These are phyloP conservation scores for Phytomonas francai DNA, from an alignment of 208 protist genomes.

Conservation along the genomic window DNA sequence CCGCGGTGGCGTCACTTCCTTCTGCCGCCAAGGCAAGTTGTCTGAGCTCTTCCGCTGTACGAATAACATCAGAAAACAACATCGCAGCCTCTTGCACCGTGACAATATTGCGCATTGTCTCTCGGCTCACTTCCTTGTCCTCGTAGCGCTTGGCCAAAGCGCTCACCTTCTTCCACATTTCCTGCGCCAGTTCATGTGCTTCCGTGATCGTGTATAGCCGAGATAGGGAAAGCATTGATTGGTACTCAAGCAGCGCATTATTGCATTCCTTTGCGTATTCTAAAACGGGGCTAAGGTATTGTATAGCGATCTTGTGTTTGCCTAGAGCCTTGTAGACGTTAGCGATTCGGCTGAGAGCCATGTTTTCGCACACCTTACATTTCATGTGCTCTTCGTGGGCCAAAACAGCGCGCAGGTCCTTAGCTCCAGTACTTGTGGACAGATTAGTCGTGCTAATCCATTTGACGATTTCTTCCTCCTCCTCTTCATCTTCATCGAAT, in stretches of 20 bases:
- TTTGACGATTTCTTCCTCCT: constrained; percentile 25
- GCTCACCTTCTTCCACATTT: constrained; percentile 73
- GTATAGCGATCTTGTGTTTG: constrained; percentile 61
- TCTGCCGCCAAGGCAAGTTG: constrained; percentile 47
- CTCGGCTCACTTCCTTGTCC: constrained; percentile 71
- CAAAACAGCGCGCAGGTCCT: constrained; percentile 39
- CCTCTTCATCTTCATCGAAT: constrained; percentile 8
- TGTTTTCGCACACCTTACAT: constrained; percentile 36
- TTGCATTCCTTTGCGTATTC: constrained; percentile 53
- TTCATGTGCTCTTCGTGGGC: constrained; percentile 47
- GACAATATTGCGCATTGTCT: constrained; percentile 85
- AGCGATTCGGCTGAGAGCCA: constrained; percentile 69
- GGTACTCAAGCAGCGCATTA: constrained; percentile 75
- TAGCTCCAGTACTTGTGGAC: constrained; percentile 15
- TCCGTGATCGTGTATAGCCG: constrained; percentile 58
- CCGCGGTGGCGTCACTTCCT: constrained; percentile 53
- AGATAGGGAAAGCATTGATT: constrained; percentile 63
- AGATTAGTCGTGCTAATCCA: constrained; percentile 20
- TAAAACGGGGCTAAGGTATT: constrained; percentile 69
- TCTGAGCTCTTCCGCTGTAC: constrained; percentile 66
- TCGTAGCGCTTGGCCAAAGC: constrained; percentile 74
- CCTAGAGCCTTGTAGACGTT: constrained; percentile 67
- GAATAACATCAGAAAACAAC: constrained; percentile 58
- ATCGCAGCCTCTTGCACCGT: constrained; percentile 49
- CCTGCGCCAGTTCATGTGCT: constrained; percentile 32